phyloP scores from a whole-genome alignment of 163 green algal genomes.

The Trebouxiophyceae sp. region DNA sequence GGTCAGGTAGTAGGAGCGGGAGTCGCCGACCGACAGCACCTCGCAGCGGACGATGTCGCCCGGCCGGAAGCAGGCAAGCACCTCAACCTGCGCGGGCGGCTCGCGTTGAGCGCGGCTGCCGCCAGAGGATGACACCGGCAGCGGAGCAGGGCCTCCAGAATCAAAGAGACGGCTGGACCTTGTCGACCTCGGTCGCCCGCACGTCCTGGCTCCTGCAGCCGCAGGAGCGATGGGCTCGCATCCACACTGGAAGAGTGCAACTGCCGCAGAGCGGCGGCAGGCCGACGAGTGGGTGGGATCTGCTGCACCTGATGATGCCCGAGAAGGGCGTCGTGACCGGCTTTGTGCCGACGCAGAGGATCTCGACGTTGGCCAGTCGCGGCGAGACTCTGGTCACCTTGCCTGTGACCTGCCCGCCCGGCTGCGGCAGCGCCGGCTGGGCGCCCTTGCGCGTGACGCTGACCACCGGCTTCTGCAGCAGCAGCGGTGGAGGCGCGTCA shows the following conservation, averaged over 20 bases:
- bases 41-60: constrained; percentile 77
- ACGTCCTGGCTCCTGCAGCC: constrained; percentile 58
- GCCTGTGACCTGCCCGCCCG: constrained; percentile 34
- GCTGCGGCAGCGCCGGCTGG: constrained; percentile 31
- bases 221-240: too few relatives aligned
- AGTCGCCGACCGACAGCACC: constrained; percentile 78
- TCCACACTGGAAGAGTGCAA: too few relatives aligned
- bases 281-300: too few relatives aligned
- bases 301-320: constrained; percentile 54
- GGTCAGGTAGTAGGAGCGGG: constrained; percentile 77
- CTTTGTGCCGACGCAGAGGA: constrained; percentile 55
- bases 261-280: too few relatives aligned
- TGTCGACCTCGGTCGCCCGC: constrained; percentile 77
- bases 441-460: constrained; percentile 10
- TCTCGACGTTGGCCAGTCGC: constrained; percentile 40
- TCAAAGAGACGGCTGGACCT: constrained; percentile 32
- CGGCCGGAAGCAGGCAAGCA: constrained; percentile 77
- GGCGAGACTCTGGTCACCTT: constrained; percentile 51
- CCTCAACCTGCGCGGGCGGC: constrained; percentile 39
- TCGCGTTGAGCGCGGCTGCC: too few relatives aligned
- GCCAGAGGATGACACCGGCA: too few relatives aligned
- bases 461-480: not conserved
- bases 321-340: constrained; percentile 57
- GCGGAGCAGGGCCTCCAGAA: too few relatives aligned
- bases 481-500: too few relatives aligned